Conservation (phyloP, 1,284 basidiomycete species). For the Fomes fomentarius region DNA sequence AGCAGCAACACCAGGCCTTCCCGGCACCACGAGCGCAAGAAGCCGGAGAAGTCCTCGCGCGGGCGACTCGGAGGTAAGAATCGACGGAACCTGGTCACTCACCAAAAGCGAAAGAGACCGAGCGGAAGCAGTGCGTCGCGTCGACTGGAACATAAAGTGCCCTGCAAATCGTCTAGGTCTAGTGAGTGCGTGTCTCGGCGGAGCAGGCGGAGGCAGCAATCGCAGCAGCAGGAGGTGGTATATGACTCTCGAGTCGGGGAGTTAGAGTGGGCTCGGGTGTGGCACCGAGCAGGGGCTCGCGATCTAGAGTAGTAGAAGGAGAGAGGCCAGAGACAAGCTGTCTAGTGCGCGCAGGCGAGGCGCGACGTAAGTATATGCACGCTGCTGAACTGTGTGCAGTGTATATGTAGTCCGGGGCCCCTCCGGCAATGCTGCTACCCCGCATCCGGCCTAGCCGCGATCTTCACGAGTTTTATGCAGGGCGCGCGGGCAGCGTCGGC, state of each 20-base stretch:
- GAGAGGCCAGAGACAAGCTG: neutral
- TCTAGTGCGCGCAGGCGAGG: neutral
- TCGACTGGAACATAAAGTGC: conserved; percentile 23
- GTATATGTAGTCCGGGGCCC: conserved; percentile 8
- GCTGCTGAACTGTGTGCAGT: too few species aligned
- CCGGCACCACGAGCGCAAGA: neutral
- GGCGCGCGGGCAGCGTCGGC: too few species aligned
- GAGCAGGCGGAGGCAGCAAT: neutral
- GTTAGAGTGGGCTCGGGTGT: conserved; percentile 6
- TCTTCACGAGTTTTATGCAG: conserved; percentile 20
- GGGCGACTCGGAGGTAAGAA: conserved; percentile 2
- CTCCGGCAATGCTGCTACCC: conserved; percentile 23
- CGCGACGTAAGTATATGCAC: too few species aligned
- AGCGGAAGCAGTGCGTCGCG: conserved; percentile 18
- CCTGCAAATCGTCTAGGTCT: neutral
- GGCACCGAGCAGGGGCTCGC: neutral
- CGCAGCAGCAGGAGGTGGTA: neutral
- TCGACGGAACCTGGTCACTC: too few species aligned
- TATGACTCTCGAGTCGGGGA: neutral
- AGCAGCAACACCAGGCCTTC: neutral
- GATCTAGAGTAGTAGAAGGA: neutral
- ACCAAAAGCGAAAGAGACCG: conserved; percentile 23
- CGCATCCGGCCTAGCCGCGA: conserved; percentile 18
- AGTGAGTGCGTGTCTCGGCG: neutral
- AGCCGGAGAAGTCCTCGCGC: neutral